Base-by-base conservation (phyloP, 2,329 filamentous ascomycete species). In the Sarocladium strictum region DNA sequence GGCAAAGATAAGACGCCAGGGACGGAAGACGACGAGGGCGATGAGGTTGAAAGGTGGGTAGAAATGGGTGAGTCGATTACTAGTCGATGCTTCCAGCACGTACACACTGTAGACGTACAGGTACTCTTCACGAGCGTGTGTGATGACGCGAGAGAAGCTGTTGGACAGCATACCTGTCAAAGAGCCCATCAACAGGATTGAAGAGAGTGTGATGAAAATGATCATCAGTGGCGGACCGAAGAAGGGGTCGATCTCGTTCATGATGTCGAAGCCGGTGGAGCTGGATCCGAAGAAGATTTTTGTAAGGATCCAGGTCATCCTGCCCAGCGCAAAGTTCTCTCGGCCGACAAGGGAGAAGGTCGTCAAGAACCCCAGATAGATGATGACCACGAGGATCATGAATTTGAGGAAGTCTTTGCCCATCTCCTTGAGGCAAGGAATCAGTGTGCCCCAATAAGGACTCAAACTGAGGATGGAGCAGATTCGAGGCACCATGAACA, bases 341-440 rank as follows among this genome's bases (percentile, higher is more conserved):
- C 88, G 80, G n/a, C 86, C 89, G 43, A 94, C 76, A 24, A 92
- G 77, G 0, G 86, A 86, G 62, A 93, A 93, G 0, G 90, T 96
- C 0, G 92, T 96, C 32, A 96, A 73, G 69, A 97, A 97, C 47
- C 91, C 90, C 49, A 94, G 73, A 66, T 96, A 96, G 53, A 96
- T 73, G 54, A 96, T 87, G 49, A 90, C 74, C 41, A 95, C 88
- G 24, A 93, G 78, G 1, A 89, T 87, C 70, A 84, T 80, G 65
- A 94, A 96, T 64, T 92, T 92, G 67, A 92, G 70, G 66, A 96
- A 96, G 66, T 96, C 90, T 69, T 92, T 93, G 37, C 88, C 88
- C 92, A 97, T 97, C 67, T 93, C 90, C 67, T 94, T 94, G 52
- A 97, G 77, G 59, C 92, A 95, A 0, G 91, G 92, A 57, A 97